Base-by-base conservation (phyloP, 2,329 filamentous ascomycete genomes). In the Endocalyx cinctus region DNA sequence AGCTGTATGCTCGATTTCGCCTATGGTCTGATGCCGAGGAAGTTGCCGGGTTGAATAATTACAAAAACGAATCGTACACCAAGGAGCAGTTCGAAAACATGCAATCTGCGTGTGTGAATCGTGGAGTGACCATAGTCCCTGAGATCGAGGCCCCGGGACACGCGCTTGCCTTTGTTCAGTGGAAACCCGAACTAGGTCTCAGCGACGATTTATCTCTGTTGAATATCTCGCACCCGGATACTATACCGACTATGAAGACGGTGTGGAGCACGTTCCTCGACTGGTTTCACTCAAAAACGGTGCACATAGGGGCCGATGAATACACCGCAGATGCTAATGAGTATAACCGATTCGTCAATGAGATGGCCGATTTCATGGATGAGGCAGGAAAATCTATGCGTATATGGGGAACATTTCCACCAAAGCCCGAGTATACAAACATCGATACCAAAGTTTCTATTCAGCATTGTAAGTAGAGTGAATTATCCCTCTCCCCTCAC, bases 91-190 rank as follows among this genome's bases (percentile, higher is more conserved):
- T 75, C 39, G 69, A 73, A 14, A 54, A 64, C 1, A 63, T 80
- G 6, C 72, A 79, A 43, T 45, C 51, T 0, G 57, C 63, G 25
- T 79, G 76, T 40, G 74, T 67, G 0, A 54, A 62, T 1, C 63
- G 74, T 5, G 76, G 76, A 4, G 67, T 80, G 2, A 77, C 74
- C 1, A 57, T 80, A 1, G 61, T 79, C 4, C 74, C 75, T 0
- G 76, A 79, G 48, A 75, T 79, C 16, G 76, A 80, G 47, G 64
- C 72, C 1, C 75, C 76, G 0, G 75, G 74, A 0, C 76, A 80
- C 39, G 66, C 69, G 2, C 54, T 79, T 1, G 65, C 67, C 5
- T 66, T 79, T 16, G 70, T 70, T 1, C 73, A 79, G 44, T 79
- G 75, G 74, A 74, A 70, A 39, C 74, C 74, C 0, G 63, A 77